These are phyloP conservation scores for Penicillium chermesinum DNA, from an alignment of 495 filamentous ascomycete genomes.

Conservation along the genomic window DNA sequence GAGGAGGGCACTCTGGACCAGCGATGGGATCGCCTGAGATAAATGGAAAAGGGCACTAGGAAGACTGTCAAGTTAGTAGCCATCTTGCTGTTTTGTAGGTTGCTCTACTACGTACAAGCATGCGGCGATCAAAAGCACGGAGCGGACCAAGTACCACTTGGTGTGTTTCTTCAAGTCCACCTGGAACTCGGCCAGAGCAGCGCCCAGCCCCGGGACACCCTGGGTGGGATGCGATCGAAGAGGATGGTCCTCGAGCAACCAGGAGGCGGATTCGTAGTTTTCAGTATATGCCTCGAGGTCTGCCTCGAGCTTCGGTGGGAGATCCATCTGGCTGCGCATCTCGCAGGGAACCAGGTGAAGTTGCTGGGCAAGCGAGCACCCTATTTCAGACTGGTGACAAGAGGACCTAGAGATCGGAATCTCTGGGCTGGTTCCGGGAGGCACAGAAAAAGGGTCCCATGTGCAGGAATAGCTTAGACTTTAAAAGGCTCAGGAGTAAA, in stretches of 20 bases:
- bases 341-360: background rate
- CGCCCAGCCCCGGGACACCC: constrained; percentile 26
- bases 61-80: background rate
- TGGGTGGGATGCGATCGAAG: constrained; percentile 36
- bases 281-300: constrained; percentile 7
- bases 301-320: constrained; percentile 1
- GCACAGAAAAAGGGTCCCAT: too few relatives aligned
- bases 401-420: too few relatives aligned
- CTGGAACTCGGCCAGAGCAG: constrained; percentile 14
- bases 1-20: background rate
- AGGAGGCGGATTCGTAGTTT: constrained; percentile 29
- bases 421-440: too few relatives aligned
- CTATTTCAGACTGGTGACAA: background rate
- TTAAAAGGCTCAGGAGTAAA: too few relatives aligned
- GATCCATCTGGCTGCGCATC: background rate
- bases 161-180: constrained; percentile 12
- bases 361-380: too few relatives aligned
- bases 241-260: constrained; percentile 38
- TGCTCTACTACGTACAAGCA: constrained; percentile 24
- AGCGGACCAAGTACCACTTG: constrained; percentile 20
- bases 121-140: constrained; percentile 26
- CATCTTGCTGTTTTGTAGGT: background rate
- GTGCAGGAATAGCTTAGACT: too few relatives aligned
- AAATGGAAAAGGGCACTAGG: constrained; percentile 18
- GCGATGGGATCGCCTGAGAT: constrained; percentile 6